phyloP scores from a whole-genome alignment of 2,329 filamentous ascomycete species.

The Ophiostoma tasmaniense region DNA sequence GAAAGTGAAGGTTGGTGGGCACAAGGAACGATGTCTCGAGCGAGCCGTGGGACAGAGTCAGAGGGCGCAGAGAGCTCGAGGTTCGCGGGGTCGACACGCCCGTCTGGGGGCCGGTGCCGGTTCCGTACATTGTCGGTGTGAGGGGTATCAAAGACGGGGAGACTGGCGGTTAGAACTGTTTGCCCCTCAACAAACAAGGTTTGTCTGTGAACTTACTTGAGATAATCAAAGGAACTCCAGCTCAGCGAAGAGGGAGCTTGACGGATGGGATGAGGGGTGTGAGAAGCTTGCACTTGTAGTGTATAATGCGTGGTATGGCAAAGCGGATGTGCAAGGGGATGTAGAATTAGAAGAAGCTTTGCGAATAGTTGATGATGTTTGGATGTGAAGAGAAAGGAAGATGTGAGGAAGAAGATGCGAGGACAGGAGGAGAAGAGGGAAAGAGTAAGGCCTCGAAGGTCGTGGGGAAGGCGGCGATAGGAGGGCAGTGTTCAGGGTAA shows the following conservation, averaged over 20 bases:
- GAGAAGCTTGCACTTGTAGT: background rate
- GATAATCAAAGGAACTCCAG: conserved; percentile 16
- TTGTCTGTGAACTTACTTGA: conserved; percentile 10
- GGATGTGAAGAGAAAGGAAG: background rate
- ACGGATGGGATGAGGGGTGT: conserved; percentile 5
- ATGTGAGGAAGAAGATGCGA: background rate
- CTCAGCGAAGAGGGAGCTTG: conserved; percentile 23
- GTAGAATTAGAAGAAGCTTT: background rate
- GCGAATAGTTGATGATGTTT: background rate
- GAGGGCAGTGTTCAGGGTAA: background rate
- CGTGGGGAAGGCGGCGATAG: background rate
- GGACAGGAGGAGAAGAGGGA: background rate
- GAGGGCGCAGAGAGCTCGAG: conserved; percentile 80
- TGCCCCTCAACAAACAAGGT: background rate
- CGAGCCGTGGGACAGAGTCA: conserved; percentile 84
- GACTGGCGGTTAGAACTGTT: background rate
- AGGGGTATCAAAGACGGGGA: conserved; percentile 23
- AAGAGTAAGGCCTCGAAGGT: background rate
- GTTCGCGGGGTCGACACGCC: conserved; percentile 95
- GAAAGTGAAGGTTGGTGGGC: conserved; percentile 91
- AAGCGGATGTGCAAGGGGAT: background rate
- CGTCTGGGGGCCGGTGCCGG: conserved; percentile 76
- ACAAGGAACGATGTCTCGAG: conserved; percentile 96
- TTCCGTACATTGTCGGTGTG: conserved; percentile 67
- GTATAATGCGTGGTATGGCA: background rate